These are phyloP conservation scores for Lipomyces sp. DNA, from an alignment of 805 yeast species.

Conservation along the genomic window DNA sequence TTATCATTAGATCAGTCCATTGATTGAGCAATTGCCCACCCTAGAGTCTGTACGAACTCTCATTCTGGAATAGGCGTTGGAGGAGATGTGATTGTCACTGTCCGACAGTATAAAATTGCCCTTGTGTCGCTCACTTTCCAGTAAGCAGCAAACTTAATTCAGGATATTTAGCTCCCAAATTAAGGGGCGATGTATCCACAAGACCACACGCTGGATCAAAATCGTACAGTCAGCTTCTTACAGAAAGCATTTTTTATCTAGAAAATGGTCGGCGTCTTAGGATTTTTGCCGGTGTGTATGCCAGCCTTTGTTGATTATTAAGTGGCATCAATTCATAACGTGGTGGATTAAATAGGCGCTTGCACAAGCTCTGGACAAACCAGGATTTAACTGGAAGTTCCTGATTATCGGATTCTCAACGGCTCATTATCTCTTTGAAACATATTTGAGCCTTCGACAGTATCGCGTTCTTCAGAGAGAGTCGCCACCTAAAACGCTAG, in stretches of 20 bases:
- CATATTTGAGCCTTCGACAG: constrained; percentile 77
- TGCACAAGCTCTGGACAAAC: constrained; percentile 53
- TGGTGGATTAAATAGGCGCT: constrained; percentile 20
- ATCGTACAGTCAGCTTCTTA: neutral
- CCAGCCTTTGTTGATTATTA: neutral
- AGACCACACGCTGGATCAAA: neutral
- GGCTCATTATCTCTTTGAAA: constrained; percentile 75
- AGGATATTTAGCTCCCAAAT: too few species aligned
- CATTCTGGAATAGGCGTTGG: too few species aligned
- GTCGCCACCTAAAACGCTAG: constrained; percentile 70
- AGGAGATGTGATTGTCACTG: too few species aligned
- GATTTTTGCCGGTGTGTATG: neutral
- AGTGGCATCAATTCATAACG: neutral
- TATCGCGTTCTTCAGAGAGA: constrained; percentile 63
- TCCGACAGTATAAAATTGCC: too few species aligned
- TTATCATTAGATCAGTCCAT: too few species aligned
- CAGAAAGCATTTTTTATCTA: neutral
- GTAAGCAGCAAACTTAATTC: too few species aligned
- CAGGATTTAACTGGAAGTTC: constrained; percentile 78
- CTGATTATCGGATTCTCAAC: constrained; percentile 74
- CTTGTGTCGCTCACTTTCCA: too few species aligned
- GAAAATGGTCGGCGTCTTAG: constrained; percentile 1
- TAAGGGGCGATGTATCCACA: neutral
- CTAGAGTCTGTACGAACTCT: too few species aligned
- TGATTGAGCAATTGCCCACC: too few species aligned